phyloP scores from a whole-genome alignment of 306 rosid species.

The Vigna trinervia region DNA sequence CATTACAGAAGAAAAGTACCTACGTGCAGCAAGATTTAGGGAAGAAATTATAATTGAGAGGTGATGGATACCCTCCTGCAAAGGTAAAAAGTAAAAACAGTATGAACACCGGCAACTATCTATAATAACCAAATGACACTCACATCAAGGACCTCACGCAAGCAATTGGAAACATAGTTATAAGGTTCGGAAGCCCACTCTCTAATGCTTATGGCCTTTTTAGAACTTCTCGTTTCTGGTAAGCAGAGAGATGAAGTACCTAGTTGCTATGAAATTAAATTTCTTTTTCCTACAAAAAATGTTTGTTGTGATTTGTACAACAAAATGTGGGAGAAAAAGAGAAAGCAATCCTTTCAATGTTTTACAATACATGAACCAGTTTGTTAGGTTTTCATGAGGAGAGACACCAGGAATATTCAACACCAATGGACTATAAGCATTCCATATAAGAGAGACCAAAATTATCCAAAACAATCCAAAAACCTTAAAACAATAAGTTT shows the following conservation, averaged over 20 bases:
- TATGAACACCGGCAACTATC: slow-evolving; percentile 15
- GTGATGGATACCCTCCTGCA: slow-evolving; percentile 96
- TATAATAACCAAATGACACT: slow-evolving; percentile 13
- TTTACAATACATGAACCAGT: background rate
- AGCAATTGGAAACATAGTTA: background rate
- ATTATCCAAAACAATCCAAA: no score
- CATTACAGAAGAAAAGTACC: slow-evolving; percentile 62
- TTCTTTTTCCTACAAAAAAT: background rate
- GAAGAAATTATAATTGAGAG: slow-evolving; percentile 90
- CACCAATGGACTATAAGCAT: no score
- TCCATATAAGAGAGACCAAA: no score
- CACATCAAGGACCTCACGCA: slow-evolving; percentile 39
- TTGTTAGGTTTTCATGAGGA: no score
- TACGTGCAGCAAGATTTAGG: slow-evolving; percentile 99
- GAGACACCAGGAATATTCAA: no score
- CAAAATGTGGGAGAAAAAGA: background rate
- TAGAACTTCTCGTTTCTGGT: background rate
- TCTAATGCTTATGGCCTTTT: background rate
- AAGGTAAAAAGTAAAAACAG: slow-evolving; percentile 29
- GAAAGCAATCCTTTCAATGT: background rate
- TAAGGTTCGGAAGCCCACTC: slow-evolving; percentile 8
- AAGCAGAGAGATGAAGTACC: background rate
- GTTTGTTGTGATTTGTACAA: background rate
- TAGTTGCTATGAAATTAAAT: background rate
- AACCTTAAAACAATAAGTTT: no score